Base-by-base conservation (phyloP, 2,329 filamentous ascomycete species). In the Colletotrichum gigasporum region DNA sequence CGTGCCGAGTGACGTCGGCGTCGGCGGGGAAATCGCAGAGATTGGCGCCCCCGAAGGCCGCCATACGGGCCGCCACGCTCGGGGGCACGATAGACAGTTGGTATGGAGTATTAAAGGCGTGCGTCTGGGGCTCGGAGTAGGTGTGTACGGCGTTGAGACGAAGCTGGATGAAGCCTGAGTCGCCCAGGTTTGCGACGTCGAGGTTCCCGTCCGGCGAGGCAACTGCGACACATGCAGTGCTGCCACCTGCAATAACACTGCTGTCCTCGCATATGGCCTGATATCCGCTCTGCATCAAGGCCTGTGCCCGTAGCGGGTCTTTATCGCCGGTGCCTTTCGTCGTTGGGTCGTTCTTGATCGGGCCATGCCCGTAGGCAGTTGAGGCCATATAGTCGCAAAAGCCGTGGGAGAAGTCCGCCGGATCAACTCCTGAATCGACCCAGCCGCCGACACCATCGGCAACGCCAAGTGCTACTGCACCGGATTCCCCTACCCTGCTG, bases 81-180 rank as follows among this genome's bases (percentile, higher is more conserved):
- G 91, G 87, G 1, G 96, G 95, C 7, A 97, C 90, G 55, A 97
- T 89, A 56, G 93, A 95, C 39, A 99, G 86, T 77, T 99, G 96
- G 74, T 92, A 99, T 0, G 96, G 96, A 0, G 96, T 98, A 78
- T 99, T 99, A 85, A 99, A 99, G 42, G 91, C 94, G 76, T 99
- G 96, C 1, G 94, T 97, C 78, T 99, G 96, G 22, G 93, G 91
- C 48, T 90, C 87, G 2, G 94, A 97, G 73, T 89, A 90, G 59
- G 91, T 87, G 75, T 96, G 91, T 30, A 99, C 92, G 12, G 91
- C 93, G 69, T 95, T 96, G 24, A 93, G 86, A 12, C 94, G 89
- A 65, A 98, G 83, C 66, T 97, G 91, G 59, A 98, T 85, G 75
- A 94, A 98, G 30, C 96, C 96, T 24, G 94, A 97, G 80, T 99